Conservation (phyloP, 257 asterid genomes). For the Dorcoceras hygrometricum region DNA sequence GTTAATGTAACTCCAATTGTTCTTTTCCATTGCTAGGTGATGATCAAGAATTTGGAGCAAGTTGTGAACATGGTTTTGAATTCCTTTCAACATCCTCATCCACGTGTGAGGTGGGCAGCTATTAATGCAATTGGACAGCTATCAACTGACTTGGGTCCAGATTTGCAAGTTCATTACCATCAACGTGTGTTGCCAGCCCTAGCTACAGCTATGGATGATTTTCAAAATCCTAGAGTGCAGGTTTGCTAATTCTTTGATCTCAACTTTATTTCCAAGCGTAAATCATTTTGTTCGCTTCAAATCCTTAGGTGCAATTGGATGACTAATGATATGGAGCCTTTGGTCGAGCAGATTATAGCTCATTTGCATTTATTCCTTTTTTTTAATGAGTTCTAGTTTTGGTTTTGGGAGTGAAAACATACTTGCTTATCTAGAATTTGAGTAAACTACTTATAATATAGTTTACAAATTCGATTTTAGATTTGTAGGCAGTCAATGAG, state of each 20-base stretch:
- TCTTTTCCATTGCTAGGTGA: slow-evolving; percentile 49
- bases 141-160: slow-evolving; percentile 98
- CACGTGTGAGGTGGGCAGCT: slow-evolving; percentile 98
- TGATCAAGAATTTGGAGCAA: slow-evolving; percentile 82
- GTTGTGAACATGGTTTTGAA: slow-evolving; percentile 87
- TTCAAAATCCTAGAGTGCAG: slow-evolving; percentile 96
- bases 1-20: slow-evolving; percentile 16
- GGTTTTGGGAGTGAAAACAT: not conserved
- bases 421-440: not conserved
- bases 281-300: not conserved
- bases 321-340: not conserved
- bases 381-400: too few species aligned
- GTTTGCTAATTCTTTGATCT: slow-evolving; percentile 32
- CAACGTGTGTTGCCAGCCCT: slow-evolving; percentile 79
- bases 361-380: not conserved
- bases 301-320: not conserved
- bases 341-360: too few species aligned
- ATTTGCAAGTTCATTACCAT: slow-evolving; percentile 86
- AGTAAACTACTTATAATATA: too few species aligned
- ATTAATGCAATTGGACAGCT: slow-evolving; percentile 97
- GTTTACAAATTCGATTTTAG: too few species aligned
- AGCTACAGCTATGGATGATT: slow-evolving; percentile 86
- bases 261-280: not conserved
- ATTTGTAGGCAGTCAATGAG: not conserved
- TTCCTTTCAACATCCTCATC: slow-evolving; percentile 93